These are phyloP conservation scores for Pseudevernia furfuracea DNA, from an alignment of 495 filamentous ascomycete genomes.

Conservation along the genomic window DNA sequence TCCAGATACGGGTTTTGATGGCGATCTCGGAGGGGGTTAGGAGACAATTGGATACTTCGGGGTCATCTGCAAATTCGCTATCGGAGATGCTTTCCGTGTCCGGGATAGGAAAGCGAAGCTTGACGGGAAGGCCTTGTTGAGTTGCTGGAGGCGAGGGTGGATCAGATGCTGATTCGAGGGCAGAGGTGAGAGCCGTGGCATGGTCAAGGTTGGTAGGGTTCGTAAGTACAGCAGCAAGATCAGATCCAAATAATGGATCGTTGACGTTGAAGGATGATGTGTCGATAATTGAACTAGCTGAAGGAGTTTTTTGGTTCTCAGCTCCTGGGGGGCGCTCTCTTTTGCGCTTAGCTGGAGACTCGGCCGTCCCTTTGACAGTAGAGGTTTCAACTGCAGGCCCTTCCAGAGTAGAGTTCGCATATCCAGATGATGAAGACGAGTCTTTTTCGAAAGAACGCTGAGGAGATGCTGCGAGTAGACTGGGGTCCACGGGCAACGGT, in stretches of 20 bases:
- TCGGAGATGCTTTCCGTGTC: slow-evolving; percentile 53
- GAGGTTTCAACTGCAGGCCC: not conserved
- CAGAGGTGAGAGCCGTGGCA: slow-evolving; percentile 30
- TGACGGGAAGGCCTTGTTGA: slow-evolving; percentile 7
- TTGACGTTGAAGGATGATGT: slow-evolving; percentile 31
- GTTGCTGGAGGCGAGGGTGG: slow-evolving; percentile 8
- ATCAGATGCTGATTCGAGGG: slow-evolving; percentile 21
- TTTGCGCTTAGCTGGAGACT: slow-evolving; percentile 16
- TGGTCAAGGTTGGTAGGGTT: slow-evolving; percentile 42
- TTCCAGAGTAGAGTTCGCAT: not conserved
- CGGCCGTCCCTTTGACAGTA: not conserved
- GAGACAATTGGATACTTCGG: slow-evolving; percentile 71
- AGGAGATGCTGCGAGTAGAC: slow-evolving; percentile 16
- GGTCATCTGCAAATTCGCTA: slow-evolving; percentile 77
- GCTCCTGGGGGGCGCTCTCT: slow-evolving; percentile 8
- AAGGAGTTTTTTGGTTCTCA: slow-evolving; percentile 5
- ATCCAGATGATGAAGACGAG: not conserved
- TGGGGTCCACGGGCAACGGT: slow-evolving; percentile 30
- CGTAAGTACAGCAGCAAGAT: slow-evolving; percentile 43
- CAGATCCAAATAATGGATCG: slow-evolving; percentile 32
- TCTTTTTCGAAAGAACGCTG: slow-evolving; percentile 1
- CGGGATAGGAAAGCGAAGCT: slow-evolving; percentile 27
- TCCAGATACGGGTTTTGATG: slow-evolving; percentile 84
- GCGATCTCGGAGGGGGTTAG: slow-evolving; percentile 61
- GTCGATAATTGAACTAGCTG: slow-evolving; percentile 23